Conservation (phyloP, 2,329 filamentous ascomycete genomes). For the Acrodontium crateriforme region DNA sequence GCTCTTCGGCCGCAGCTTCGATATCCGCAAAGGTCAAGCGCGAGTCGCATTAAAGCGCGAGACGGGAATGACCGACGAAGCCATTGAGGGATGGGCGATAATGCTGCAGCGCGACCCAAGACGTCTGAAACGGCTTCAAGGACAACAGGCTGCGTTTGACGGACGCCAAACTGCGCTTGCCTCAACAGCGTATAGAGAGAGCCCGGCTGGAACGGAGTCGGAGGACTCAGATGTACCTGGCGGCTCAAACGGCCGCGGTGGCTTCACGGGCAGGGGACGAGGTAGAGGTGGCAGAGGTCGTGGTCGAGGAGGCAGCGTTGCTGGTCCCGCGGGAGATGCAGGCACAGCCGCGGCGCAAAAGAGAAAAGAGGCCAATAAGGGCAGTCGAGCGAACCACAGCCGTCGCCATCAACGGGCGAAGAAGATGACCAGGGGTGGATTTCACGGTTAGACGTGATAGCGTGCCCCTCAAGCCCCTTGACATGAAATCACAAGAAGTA, state of each 20-base stretch:
- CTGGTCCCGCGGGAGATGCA: slow-evolving; percentile 52
- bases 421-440: slow-evolving; percentile 47
- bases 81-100: slow-evolving; percentile 84
- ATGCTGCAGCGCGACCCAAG: slow-evolving; percentile 67
- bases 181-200: slow-evolving; percentile 50
- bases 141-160: slow-evolving; percentile 50
- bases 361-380: slow-evolving; percentile 71
- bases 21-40: slow-evolving; percentile 50
- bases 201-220: slow-evolving; percentile 39
- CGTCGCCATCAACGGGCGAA: slow-evolving; percentile 54
- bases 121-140: slow-evolving; percentile 55
- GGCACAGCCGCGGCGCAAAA: slow-evolving; percentile 58
- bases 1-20: slow-evolving; percentile 57
- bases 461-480: neutral
- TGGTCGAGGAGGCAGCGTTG: slow-evolving; percentile 39
- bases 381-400: slow-evolving; percentile 74
- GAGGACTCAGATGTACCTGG: slow-evolving; percentile 41
- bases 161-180: slow-evolving; percentile 53
- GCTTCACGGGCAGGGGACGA: slow-evolving; percentile 34
- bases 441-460: slow-evolving; percentile 23
- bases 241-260: slow-evolving; percentile 24
- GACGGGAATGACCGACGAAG: slow-evolving; percentile 84
- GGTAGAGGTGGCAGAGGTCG: slow-evolving; percentile 32
- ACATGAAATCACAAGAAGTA: neutral
- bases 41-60: slow-evolving; percentile 54